Conservation (phyloP, 2,329 filamentous ascomycete genomes). For the Lachnellula subtilissima region DNA sequence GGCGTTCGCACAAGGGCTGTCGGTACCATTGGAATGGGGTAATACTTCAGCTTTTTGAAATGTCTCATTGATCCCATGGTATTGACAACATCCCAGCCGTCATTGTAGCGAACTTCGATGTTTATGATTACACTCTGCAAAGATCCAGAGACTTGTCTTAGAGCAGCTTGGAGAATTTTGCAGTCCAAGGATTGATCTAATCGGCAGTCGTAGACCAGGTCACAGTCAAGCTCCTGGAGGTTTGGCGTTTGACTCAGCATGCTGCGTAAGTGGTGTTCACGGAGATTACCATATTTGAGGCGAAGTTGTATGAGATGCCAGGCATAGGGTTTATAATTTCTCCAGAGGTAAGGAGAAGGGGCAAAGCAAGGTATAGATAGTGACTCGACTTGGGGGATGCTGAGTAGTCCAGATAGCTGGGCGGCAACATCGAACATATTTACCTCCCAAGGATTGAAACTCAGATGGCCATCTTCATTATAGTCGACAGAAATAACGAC, state of each 20-base stretch:
- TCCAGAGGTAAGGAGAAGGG: background rate
- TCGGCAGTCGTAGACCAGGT: slow-evolving; percentile 5
- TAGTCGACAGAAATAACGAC: background rate
- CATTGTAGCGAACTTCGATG: background rate
- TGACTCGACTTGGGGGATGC: background rate
- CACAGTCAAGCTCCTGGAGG: slow-evolving; percentile 7
- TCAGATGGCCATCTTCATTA: background rate
- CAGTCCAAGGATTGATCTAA: background rate
- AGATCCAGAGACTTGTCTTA: background rate
- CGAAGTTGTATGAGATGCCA: background rate
- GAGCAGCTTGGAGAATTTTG: background rate
- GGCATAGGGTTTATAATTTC: background rate
- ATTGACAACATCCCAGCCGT: background rate
- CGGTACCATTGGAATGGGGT: background rate
- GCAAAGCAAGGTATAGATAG: background rate
- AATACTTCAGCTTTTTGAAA: slow-evolving; percentile 5
- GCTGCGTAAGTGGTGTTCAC: background rate
- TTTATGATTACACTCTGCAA: background rate
- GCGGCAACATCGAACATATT: background rate
- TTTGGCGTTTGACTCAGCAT: slow-evolving; percentile 4
- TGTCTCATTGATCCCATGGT: slow-evolving; percentile 5
- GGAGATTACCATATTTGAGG: slow-evolving; percentile 2
- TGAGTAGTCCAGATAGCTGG: background rate
- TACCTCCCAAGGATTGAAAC: background rate
- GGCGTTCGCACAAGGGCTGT: background rate